Percentiles rank a stretch among this genome's conserved stretches.
These are phyloP conservation scores for Nakazawaea anatomiae DNA, from an alignment of 805 yeast species.

Conservation along the genomic window DNA sequence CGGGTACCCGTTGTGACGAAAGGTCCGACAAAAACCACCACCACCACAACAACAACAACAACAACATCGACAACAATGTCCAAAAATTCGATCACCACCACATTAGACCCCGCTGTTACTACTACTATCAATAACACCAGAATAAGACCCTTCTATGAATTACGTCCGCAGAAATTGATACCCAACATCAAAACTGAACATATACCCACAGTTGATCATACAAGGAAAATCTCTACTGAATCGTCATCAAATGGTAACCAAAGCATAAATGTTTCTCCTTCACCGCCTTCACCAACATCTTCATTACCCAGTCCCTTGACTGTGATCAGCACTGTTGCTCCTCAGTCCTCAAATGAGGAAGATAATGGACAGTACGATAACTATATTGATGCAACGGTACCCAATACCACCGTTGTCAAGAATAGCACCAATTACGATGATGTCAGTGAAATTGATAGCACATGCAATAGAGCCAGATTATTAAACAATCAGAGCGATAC, in stretches of 20 bases:
- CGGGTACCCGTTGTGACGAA: background rate
- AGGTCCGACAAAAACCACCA: background rate
- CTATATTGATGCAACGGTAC: background rate
- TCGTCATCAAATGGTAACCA: constrained; percentile 6
- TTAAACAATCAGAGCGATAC: too few relatives aligned
- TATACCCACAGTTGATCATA: background rate
- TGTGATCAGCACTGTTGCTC: background rate
- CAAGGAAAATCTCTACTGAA: constrained; percentile 1
- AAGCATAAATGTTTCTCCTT: constrained; percentile 3
- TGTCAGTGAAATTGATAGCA: background rate
- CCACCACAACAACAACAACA: background rate
- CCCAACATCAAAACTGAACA: background rate
- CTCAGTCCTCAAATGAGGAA: background rate
- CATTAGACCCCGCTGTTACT: background rate
- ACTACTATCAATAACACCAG: background rate
- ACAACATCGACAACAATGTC: background rate
- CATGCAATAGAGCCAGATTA: background rate
- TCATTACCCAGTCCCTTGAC: constrained; percentile 7
- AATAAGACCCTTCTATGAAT: background rate
- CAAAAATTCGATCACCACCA: background rate
- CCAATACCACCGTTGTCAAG: background rate
- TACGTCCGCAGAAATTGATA: background rate
- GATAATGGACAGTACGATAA: background rate
- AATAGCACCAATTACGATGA: background rate
- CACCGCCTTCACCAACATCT: constrained; percentile 5